Percentiles rank a stretch among this genome's conserved stretches.
Conservation (phyloP, 1,139 yeast species). For the Candida neerlandica region DNA sequence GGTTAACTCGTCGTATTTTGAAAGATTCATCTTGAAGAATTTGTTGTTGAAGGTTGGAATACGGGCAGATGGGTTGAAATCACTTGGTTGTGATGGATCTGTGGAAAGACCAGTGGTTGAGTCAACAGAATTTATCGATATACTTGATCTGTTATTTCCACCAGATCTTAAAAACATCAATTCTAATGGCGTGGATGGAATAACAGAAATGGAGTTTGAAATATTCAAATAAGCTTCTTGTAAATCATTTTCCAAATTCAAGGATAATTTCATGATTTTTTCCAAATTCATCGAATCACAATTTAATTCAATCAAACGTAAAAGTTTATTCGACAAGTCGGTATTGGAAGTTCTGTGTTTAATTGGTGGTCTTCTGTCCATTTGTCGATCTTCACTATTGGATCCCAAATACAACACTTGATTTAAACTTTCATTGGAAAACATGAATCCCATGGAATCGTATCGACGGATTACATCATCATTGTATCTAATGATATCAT, state of each 20-base stretch:
- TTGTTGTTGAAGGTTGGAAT: constrained; percentile 44
- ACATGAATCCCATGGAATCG: constrained; percentile 49
- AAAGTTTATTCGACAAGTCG: constrained; percentile 28
- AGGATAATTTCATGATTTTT: constrained; percentile 41
- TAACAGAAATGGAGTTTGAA: constrained; percentile 10
- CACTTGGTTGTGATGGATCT: constrained; percentile 7
- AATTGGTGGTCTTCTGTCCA: constrained; percentile 1
- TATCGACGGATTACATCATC: constrained; percentile 47
- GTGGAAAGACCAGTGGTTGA: constrained; percentile 19
- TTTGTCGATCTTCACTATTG: constrained; percentile 27
- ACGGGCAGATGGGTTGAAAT: constrained; percentile 23
- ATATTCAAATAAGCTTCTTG: constrained; percentile 41
- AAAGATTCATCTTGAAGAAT: constrained; percentile 37
- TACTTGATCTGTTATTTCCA: constrained; percentile 11
- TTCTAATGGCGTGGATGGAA: constrained; percentile 16
- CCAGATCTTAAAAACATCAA: constrained; percentile 12
- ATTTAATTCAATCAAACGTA: constrained; percentile 38
- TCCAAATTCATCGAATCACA: constrained; percentile 43
- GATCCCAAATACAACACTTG: constrained; percentile 47
- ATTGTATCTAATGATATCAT: constrained; percentile 44
- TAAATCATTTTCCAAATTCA: constrained; percentile 41
- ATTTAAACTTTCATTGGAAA: constrained; percentile 49
- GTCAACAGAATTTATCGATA: constrained; percentile 32
- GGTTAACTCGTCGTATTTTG: constrained; percentile 40
- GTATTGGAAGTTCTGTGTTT: constrained; percentile 1